Base-by-base conservation (phyloP, 805 yeast genomes). In the Lachancea cidri region DNA sequence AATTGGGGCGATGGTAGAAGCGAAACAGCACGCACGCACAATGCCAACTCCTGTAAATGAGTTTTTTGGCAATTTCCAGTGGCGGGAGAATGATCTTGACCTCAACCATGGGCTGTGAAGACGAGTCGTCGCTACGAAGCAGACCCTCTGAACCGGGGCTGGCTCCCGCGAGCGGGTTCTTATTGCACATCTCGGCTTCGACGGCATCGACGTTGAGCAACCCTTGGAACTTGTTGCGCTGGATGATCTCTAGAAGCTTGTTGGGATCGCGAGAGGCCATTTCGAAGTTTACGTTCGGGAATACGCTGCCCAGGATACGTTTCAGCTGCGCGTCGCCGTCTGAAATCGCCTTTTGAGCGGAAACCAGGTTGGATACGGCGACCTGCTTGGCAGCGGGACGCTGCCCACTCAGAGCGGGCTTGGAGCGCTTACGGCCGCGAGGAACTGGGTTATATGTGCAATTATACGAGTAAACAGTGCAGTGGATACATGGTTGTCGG, bases 11-110 rank as follows among this genome's bases (percentile, higher is more conserved):
- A 55, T 88, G 95, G 58, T 86, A 84, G 58, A 88, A 87, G 42
- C 95, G 70, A 58, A 87, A 85, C 39, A 88, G 67, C 4, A 86
- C 87, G 62, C 95, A 86, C 0, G 95, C 94, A 50, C 81, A 79
- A 46, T 80, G 77, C 94, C 95, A 88, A 1, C 89, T 83, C 34
- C 81, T 76, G 45, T 78, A 76, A 17, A 88, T 79, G 46, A 87
- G 69, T 49, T 76, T 77, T 29, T 85, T 60, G 0, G 95, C 91
- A 18, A 74, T 73, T 25, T 78, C 81, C 54, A 83, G 80, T 1
- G 89, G 77, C 0, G 96, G 96, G 29, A 88, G 64, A 14, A 42
- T 39, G 15, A 42, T 15, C 20, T 42, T 42, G 13, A 36, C 25
- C 5, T 79, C 76, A 13, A 30, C 17, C 11, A 29, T 15, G 7